These are phyloP conservation scores for Colletotrichum sublineola DNA, from an alignment of 2,329 filamentous ascomycete genomes.

Conservation along the genomic window DNA sequence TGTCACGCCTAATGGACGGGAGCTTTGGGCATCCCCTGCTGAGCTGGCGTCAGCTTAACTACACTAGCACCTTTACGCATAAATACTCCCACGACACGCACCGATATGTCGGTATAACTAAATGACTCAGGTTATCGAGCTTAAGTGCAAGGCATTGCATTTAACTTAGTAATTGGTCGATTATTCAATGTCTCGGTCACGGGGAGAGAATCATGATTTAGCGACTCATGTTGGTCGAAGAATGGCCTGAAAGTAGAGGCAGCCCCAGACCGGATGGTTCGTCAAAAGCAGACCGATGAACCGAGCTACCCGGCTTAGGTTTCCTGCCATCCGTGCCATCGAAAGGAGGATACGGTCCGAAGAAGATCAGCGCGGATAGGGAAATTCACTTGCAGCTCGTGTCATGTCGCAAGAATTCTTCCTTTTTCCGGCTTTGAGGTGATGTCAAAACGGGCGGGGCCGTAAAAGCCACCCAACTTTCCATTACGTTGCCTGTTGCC, in stretches of 20 bases:
- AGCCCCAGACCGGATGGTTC: slow-evolving; percentile 11
- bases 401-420: not conserved
- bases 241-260: slow-evolving; percentile 9
- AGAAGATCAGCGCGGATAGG: slow-evolving; percentile 19
- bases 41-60: slow-evolving; percentile 22
- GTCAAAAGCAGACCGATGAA: slow-evolving; percentile 8
- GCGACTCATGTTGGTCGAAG: not conserved
- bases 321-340: slow-evolving; percentile 12
- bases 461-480: not conserved
- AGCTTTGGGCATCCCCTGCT: slow-evolving; percentile 11
- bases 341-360: slow-evolving; percentile 12
- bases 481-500: not conserved
- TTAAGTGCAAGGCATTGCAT: not conserved
- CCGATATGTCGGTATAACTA: not conserved
- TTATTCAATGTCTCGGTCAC: not conserved
- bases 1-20: slow-evolving; percentile 24
- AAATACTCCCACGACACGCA: not conserved
- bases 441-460: not conserved
- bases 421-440: not conserved
- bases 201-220: not conserved
- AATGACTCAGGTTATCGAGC: not conserved
- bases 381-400: slow-evolving; percentile 9
- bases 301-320: not conserved
- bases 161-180: not conserved
- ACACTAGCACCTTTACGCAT: not conserved